A percentile compares a stretch with the other conserved stretches of the same genome.
Conservation (phyloP, 2,329 filamentous ascomycete genomes). For the Cercospora canescens region DNA sequence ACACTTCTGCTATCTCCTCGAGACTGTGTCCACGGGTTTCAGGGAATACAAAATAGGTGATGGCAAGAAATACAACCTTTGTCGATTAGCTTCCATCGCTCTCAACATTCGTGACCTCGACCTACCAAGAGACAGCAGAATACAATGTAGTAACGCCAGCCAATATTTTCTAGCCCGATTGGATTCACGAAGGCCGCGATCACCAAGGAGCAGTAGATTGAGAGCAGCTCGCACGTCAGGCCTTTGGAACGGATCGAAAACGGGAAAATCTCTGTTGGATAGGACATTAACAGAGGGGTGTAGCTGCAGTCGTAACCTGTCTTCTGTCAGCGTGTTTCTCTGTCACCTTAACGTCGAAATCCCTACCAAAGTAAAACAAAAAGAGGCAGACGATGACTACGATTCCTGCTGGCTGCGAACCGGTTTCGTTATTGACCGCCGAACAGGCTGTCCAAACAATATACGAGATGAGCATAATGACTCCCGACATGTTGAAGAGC, state of each 20-base stretch:
- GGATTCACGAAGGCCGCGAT: constrained; percentile 41
- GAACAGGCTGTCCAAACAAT: constrained; percentile 23
- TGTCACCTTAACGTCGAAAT: background rate
- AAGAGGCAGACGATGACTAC: constrained; percentile 28
- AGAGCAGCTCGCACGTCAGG: constrained; percentile 27
- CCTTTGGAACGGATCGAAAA: constrained; percentile 29
- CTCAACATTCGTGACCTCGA: background rate
- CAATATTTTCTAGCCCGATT: constrained; percentile 34
- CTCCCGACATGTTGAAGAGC: constrained; percentile 19
- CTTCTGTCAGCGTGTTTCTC: background rate
- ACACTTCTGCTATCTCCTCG: constrained; percentile 48
- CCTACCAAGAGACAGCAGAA: constrained; percentile 41
- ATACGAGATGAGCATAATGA: constrained; percentile 21
- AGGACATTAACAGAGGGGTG: constrained; percentile 27
- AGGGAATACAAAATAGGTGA: constrained; percentile 35
- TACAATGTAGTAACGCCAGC: constrained; percentile 35
- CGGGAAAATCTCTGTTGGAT: constrained; percentile 29
- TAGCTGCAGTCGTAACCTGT: constrained; percentile 24
- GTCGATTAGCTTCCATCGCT: background rate
- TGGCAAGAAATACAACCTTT: constrained; percentile 24
- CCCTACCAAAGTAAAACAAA: constrained; percentile 21
- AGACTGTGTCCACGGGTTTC: constrained; percentile 35
- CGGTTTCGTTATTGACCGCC: constrained; percentile 21
- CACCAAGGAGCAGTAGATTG: constrained; percentile 30
- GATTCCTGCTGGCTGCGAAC: constrained; percentile 24